Base-by-base conservation (phyloP, 352 stramenopile genomes). In the Pythium folliculosum region DNA sequence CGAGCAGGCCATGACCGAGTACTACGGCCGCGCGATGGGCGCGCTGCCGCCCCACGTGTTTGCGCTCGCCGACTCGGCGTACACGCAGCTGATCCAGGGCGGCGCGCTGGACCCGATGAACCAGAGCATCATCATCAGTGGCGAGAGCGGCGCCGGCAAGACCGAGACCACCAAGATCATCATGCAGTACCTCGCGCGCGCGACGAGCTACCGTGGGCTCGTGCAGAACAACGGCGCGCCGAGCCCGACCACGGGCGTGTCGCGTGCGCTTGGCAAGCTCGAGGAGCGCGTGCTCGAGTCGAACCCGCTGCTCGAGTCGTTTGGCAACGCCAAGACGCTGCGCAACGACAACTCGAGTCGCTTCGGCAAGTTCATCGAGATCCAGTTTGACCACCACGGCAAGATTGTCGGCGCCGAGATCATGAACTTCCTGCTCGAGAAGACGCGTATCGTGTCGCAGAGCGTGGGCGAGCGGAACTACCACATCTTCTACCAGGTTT, bases 361-460 rank as follows among this genome's bases (percentile, higher is more conserved):
- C 62, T 99, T 99, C 71, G 97, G 97, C 51, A 99, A 99, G 78
- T 99, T 98, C 64, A 99, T 99, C 56, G 92, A 98, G 78, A 98
- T 99, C 69, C 88, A 94, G 52, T 99, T 99, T 73, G 89, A 96
- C 66, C 86, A 95, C 64, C 88, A 96, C 50, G 91, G 91, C 51
- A 96, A 93, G 67, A 98, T 97, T 63, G 86, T 96, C 2, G 87
- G 90, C 22, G 87, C 86, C 19, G 85, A 95, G 73, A 97, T 97
- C 65, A 88, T 96, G 63, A 95, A 96, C 71, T 97, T 96, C 53
- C 59, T 97, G 37, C 71, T 97, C 19, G 91, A 97, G 72, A 97
- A 97, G 75, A 97, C 89, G 57, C 83, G 91, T 38, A 95, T 97
- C 55, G 84, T 95, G 23, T 94, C 86, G 45, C 90, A 96, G 60